Evolutionary conservation across 2,329 filamentous ascomycete species (phyloP).

Genomic region (Alternaria solani): DNA sequence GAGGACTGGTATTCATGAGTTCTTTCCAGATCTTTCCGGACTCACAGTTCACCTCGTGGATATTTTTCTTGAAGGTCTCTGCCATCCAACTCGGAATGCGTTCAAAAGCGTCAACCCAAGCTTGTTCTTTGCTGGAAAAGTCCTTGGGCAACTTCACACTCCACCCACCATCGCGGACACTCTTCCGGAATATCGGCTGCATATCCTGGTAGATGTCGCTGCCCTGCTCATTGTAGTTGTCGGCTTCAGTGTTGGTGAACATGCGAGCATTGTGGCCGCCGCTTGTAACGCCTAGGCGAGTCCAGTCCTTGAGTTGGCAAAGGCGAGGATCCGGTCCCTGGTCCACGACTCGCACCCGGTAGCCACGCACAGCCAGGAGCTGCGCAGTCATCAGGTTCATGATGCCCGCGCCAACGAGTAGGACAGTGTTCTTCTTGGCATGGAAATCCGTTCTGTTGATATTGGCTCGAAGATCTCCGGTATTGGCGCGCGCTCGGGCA

Average conservation of each 20-base stretch:
- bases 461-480: too few relatives aligned
- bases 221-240: background rate
- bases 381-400: background rate
- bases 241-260: background rate
- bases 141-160: background rate
- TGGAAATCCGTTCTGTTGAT: accelerated
- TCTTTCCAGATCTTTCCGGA: background rate
- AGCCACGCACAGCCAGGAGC: background rate
- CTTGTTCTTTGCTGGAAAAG: background rate
- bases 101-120: background rate
- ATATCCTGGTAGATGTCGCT: background rate
- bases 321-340: background rate
- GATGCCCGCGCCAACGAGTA: background rate
- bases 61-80: background rate
- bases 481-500: background rate
- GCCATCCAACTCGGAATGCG: background rate
- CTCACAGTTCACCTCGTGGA: background rate
- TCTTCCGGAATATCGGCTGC: background rate
- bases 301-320: background rate
- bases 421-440: background rate
- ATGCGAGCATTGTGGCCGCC: background rate
- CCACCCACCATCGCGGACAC: background rate
- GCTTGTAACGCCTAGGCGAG: background rate
- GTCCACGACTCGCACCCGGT: background rate
- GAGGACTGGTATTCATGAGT: background rate